phyloP scores from a whole-genome alignment of 495 filamentous ascomycete genomes.

The Aspergillus nidulans region DNA sequence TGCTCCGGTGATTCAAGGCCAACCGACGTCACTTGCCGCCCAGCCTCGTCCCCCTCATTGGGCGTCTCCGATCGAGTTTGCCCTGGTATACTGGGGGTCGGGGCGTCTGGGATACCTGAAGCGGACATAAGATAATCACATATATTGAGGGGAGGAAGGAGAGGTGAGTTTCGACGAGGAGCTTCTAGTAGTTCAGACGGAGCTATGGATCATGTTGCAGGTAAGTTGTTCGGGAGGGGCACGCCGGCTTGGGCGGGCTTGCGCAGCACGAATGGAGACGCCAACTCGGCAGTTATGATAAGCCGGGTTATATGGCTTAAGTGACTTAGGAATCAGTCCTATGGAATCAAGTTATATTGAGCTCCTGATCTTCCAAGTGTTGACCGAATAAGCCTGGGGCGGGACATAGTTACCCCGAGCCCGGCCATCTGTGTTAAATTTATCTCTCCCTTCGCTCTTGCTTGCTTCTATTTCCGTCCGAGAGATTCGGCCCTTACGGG shows the following conservation, averaged over 20 bases:
- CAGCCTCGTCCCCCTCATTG: slow-evolving; percentile 17
- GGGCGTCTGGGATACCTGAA: slow-evolving; percentile 23
- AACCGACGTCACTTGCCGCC: slow-evolving; percentile 17
- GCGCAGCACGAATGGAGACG: neutral
- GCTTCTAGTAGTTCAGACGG: slow-evolving; percentile 7
- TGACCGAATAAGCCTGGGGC: slow-evolving; percentile 3
- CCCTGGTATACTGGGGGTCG: slow-evolving; percentile 25
- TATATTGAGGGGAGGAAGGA: slow-evolving; percentile 42
- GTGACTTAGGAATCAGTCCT: neutral
- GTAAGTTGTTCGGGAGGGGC: neutral
- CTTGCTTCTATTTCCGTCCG: neutral
- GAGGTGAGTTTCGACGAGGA: slow-evolving; percentile 44
- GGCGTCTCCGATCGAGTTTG: slow-evolving; percentile 19
- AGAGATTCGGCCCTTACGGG: neutral
- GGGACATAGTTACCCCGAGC: slow-evolving; percentile 26
- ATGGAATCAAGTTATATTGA: neutral
- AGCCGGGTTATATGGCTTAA: neutral
- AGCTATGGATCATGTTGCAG: slow-evolving; percentile 23
- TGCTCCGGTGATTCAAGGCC: slow-evolving; percentile 16
- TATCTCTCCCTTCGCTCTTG: neutral
- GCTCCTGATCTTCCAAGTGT: slow-evolving; percentile 9
- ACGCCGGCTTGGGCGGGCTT: neutral
- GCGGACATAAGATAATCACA: slow-evolving; percentile 41
- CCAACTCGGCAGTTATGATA: neutral
- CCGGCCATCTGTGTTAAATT: slow-evolving; percentile 3